Conservation (phyloP, 1,284 basidiomycete genomes). For the Sporisorium iseilematis-ciliati region DNA sequence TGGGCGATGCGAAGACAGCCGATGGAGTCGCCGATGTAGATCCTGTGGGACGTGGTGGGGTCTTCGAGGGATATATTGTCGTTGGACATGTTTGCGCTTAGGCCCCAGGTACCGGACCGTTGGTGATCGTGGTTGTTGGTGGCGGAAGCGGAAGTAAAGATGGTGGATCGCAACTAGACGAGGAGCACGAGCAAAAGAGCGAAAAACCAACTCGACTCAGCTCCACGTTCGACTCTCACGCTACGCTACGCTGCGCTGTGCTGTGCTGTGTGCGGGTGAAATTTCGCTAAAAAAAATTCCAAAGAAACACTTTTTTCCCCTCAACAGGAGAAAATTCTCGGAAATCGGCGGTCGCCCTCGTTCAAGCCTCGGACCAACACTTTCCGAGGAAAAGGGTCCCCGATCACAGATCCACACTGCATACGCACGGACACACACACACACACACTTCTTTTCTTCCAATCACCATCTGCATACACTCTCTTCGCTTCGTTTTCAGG, state of each 20-base stretch:
- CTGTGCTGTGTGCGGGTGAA: not conserved
- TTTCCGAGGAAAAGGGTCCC: not conserved
- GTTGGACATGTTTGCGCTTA: constrained; percentile 22
- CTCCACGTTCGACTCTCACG: not conserved
- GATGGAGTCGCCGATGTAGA: constrained; percentile 52
- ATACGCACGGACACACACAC: not conserved
- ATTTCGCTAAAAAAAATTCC: constrained; percentile 2
- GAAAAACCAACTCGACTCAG: constrained; percentile 2
- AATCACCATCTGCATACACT: not conserved
- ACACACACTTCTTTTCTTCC: not conserved
- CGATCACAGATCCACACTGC: not conserved
- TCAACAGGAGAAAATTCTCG: not conserved
- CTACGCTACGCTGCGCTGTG: not conserved
- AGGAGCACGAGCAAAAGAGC: not conserved
- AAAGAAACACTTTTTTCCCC: constrained; percentile 4
- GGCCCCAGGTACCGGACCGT: too few species aligned
- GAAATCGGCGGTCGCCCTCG: constrained; percentile 4
- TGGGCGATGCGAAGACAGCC: constrained; percentile 52
- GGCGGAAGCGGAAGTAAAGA: not conserved
- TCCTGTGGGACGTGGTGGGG: constrained; percentile 37
- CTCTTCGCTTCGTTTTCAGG: not conserved
- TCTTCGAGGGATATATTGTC: constrained; percentile 30
- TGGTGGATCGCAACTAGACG: not conserved
- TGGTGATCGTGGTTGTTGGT: not conserved
- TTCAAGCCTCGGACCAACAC: constrained; percentile 3